Conservation (phyloP, 495 filamentous ascomycete genomes). For the Penicillium angulare region DNA sequence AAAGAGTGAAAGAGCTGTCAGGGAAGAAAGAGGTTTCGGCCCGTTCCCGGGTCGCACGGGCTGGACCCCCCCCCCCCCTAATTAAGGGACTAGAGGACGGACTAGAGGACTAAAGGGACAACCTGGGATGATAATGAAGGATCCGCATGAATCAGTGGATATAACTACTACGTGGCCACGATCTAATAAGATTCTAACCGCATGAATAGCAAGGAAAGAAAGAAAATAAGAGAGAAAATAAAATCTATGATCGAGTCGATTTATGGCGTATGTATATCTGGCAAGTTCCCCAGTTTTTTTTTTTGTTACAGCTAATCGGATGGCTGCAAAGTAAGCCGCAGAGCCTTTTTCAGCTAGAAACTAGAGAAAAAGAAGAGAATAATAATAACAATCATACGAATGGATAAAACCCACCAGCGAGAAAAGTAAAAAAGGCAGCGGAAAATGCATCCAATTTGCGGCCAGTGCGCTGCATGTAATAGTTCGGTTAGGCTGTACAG, state of each 20-base stretch:
- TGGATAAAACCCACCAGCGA: background rate
- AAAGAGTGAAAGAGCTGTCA: slow-evolving; percentile 18
- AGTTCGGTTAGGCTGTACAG: slow-evolving; percentile 29
- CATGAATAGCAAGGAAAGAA: too few relatives aligned
- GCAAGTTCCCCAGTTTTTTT: background rate
- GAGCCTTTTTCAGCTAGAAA: background rate
- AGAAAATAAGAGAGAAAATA: too few relatives aligned
- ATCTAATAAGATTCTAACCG: too few relatives aligned
- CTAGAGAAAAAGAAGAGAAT: background rate
- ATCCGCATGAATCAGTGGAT: too few relatives aligned
- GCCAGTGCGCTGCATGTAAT: slow-evolving; percentile 35
- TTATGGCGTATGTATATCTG: too few relatives aligned
- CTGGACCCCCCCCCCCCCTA: slow-evolving; percentile 1
- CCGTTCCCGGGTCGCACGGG: slow-evolving; percentile 23
- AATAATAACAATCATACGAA: background rate
- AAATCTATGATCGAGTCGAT: too few relatives aligned
- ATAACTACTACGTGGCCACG: too few relatives aligned
- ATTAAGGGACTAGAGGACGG: too few relatives aligned
- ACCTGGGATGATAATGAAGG: too few relatives aligned
- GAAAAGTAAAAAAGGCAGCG: slow-evolving; percentile 15
- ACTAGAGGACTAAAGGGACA: too few relatives aligned
- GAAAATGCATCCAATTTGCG: slow-evolving; percentile 33
- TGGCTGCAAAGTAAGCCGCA: background rate
- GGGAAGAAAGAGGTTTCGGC: slow-evolving; percentile 29
- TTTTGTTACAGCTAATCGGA: background rate